Evolutionary conservation across 495 filamentous ascomycete species (phyloP).

Genomic region (Tuber borchii): DNA sequence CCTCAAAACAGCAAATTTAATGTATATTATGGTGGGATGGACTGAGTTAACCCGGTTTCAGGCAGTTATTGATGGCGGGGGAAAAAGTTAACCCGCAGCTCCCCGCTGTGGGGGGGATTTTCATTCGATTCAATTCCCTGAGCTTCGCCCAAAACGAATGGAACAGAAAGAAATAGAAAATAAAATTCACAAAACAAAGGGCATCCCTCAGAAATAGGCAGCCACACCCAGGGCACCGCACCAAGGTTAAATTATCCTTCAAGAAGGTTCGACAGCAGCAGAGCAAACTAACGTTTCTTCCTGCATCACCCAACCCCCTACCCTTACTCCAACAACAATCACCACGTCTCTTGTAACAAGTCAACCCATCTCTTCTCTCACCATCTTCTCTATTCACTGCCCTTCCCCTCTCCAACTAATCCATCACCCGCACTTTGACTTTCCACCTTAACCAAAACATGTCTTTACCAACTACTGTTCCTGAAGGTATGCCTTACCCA

Average conservation of each 20-base stretch:
- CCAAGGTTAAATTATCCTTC: not conserved
- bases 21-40: not conserved
- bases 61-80: not conserved
- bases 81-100: not conserved
- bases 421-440: not conserved
- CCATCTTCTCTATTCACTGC: not conserved
- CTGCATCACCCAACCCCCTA: not conserved
- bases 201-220: not conserved
- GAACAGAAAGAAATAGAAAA: not conserved
- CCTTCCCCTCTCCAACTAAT: conserved; percentile 1
- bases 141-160: conserved; percentile 17
- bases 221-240: not conserved
- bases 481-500: conserved; percentile 23
- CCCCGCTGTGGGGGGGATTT: not conserved
- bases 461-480: conserved; percentile 4
- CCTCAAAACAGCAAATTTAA: not conserved
- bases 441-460: not conserved
- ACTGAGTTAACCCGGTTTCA: not conserved
- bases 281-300: not conserved
- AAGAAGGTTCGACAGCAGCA: not conserved
- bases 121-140: conserved; percentile 26
- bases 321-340: not conserved
- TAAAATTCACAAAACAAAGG: not conserved
- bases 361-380: conserved; percentile 13
- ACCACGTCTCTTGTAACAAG: not conserved